Evolutionary conservation across 139 green algal genomes (phyloP).

Genomic region (Chlamydomonas incerta): DNA sequence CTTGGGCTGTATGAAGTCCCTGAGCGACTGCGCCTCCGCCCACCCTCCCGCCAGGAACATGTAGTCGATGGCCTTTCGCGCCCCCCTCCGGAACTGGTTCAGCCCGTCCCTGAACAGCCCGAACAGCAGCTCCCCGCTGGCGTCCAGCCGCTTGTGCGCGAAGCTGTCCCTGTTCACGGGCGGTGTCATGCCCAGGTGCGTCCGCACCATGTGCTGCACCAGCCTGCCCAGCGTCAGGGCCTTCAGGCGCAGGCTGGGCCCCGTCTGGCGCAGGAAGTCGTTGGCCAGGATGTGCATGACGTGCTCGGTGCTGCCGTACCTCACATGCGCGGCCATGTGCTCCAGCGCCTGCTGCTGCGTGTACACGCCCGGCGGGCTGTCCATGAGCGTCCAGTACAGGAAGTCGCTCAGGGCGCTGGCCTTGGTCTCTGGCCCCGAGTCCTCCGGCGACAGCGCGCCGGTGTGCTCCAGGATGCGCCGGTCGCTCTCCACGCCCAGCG

Average conservation of each 20-base stretch:
- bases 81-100: neutral
- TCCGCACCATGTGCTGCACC: neutral
- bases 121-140: neutral
- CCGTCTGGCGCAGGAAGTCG: conserved; percentile 10
- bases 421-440: neutral
- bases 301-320: neutral
- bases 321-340: neutral
- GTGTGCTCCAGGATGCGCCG: conserved; percentile 57
- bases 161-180: conserved; percentile 66
- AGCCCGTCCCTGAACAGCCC: conserved; percentile 32
- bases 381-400: neutral
- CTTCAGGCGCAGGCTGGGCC: neutral
- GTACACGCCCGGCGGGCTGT: neutral
- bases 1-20: neutral
- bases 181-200: neutral
- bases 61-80: neutral
- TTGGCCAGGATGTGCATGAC: conserved; percentile 14
- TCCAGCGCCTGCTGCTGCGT: neutral
- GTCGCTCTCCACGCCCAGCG: conserved; percentile 92
- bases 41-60: neutral
- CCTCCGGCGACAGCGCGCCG: neutral
- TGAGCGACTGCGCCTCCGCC: neutral
- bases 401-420: neutral
- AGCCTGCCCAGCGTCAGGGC: conserved; percentile 20
- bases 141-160: conserved; percentile 73